These are phyloP conservation scores for Kwoniella shivajii DNA, from an alignment of 1,284 basidiomycete species.

Conservation along the genomic window DNA sequence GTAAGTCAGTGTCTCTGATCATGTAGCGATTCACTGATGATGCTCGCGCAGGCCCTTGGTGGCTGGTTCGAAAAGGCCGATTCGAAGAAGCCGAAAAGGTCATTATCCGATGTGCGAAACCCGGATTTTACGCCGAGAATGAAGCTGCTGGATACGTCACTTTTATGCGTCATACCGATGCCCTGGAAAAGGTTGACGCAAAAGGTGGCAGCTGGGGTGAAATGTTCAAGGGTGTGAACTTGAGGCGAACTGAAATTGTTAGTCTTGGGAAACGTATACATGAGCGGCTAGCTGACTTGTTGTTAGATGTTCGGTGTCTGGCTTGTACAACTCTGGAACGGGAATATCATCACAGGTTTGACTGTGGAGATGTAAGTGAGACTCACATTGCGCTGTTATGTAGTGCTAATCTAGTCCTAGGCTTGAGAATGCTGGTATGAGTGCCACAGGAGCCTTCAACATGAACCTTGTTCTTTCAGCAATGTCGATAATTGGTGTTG, in stretches of 20 bases:
- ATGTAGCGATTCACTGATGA: not conserved
- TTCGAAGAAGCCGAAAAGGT: conserved; percentile 50
- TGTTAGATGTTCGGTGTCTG: conserved; percentile 39
- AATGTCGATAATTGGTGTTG: conserved; percentile 45
- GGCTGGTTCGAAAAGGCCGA: conserved; percentile 55
- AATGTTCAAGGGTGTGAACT: conserved; percentile 52
- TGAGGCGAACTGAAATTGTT: conserved; percentile 53
- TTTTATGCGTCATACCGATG: conserved; percentile 26
- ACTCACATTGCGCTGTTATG: not conserved
- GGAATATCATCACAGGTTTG: conserved; percentile 22
- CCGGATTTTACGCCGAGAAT: conserved; percentile 27
- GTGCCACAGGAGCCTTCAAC: conserved; percentile 44
- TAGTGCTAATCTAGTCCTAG: conserved; percentile 42
- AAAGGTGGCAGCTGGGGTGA: conserved; percentile 46
- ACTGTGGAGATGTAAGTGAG: conserved; percentile 37
- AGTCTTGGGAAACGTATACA: not conserved
- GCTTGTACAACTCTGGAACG: conserved; percentile 37
- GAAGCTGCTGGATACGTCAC: conserved; percentile 39
- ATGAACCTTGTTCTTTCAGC: conserved; percentile 48
- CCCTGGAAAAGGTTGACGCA: conserved; percentile 31
- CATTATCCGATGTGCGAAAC: conserved; percentile 19
- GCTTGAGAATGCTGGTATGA: conserved; percentile 51
- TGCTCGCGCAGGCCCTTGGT: conserved; percentile 50
- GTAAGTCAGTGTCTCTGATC: conserved; percentile 3
- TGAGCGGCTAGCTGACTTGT: no score